phyloP scores from a whole-genome alignment of 768 basidiomycete genomes.

The Russula sp. region DNA sequence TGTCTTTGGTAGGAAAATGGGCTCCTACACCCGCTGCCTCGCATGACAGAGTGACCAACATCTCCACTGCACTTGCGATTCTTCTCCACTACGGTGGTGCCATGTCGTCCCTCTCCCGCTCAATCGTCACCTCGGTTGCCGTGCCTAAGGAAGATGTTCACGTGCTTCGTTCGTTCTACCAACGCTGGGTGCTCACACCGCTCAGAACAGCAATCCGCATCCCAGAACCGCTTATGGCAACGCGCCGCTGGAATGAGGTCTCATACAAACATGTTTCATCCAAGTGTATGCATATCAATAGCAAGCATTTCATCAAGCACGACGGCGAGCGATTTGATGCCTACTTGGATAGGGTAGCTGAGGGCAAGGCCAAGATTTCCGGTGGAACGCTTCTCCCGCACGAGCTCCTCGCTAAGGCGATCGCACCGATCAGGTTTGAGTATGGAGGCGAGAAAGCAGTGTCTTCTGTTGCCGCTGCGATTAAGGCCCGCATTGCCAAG shows the following conservation, averaged over 20 bases:
- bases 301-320: conserved; percentile 46
- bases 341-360: conserved; percentile 53
- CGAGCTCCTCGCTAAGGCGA: conserved; percentile 43
- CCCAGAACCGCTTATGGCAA: conserved; percentile 59
- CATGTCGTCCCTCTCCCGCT: conserved; percentile 9
- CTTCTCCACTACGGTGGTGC: conserved; percentile 42
- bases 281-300: conserved; percentile 56
- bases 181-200: conserved; percentile 53
- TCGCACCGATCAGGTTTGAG: not conserved
- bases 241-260: conserved; percentile 53
- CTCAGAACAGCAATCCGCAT: conserved; percentile 42
- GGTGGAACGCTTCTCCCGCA: conserved; percentile 68
- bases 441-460: not conserved
- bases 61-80: conserved; percentile 55
- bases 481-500: conserved; percentile 31
- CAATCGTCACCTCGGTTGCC: conserved; percentile 29
- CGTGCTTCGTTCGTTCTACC: conserved; percentile 50
- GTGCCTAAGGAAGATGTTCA: conserved; percentile 33
- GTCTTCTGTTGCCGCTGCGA: conserved; percentile 26
- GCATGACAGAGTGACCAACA: conserved; percentile 60
- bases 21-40: conserved; percentile 53
- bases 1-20: conserved; percentile 66
- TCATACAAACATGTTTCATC: conserved; percentile 55
- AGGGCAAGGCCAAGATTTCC: conserved; percentile 49
- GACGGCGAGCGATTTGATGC: conserved; percentile 53